Percentiles rank a stretch among this genome's conserved stretches.
phyloP scores from a whole-genome alignment of 257 asterid genomes.

The Agastache rugosa region DNA sequence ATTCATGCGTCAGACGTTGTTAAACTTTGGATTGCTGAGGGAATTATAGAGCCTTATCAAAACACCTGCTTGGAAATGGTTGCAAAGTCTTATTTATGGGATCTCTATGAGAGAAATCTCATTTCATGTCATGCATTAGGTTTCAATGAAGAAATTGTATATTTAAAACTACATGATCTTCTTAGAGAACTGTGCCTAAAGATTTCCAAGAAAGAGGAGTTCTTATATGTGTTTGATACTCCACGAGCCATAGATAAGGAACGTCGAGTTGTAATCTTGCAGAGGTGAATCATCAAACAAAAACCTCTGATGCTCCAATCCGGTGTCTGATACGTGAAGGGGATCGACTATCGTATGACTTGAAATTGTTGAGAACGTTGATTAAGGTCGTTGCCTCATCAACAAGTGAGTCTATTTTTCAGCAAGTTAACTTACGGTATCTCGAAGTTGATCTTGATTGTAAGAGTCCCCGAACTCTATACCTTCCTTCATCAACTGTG shows the following conservation, averaged over 20 bases:
- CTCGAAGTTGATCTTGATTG: neutral
- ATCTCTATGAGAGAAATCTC: neutral
- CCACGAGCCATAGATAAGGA: no score
- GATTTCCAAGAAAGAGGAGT: no score
- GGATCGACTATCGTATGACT: neutral
- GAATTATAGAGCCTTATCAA: neutral
- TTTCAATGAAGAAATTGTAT: neutral
- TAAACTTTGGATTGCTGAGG: neutral
- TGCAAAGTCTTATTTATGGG: neutral
- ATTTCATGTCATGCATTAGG: neutral
- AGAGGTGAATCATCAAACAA: neutral
- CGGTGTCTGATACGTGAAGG: neutral
- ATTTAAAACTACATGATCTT: no score
- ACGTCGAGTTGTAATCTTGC: no score
- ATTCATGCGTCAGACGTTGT: neutral
- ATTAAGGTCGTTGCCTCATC: neutral
- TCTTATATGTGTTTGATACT: no score
- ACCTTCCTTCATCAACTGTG: neutral
- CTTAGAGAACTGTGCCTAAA: no score
- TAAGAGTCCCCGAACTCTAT: neutral
- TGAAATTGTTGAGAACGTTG: slow-evolving; percentile 7
- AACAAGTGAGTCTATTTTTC: neutral
- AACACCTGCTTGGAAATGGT: neutral
- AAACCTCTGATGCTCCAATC: neutral
- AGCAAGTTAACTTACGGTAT: neutral